Conservation (phyloP, 1,139 yeast genomes). For the Meyerozyma guilliermondii region DNA sequence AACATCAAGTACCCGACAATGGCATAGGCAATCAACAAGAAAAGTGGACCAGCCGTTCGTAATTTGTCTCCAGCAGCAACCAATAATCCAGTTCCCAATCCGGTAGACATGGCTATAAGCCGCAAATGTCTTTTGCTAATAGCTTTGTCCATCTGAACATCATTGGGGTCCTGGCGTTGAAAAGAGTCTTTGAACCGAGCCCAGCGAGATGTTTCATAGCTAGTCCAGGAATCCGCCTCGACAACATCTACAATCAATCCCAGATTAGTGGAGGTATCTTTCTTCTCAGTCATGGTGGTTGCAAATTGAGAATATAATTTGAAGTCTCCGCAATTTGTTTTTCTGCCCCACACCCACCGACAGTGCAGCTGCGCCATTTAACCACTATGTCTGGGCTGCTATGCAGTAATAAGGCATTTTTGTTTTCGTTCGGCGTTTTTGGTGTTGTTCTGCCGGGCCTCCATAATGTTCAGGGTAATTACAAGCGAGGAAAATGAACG, state of each 20-base stretch:
- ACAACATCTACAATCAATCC: not conserved
- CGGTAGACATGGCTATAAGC: conserved; percentile 30
- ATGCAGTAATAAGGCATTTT: not conserved
- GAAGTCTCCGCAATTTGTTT: not conserved
- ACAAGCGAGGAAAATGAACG: not conserved
- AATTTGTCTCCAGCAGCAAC: conserved; percentile 33
- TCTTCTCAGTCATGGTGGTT: not conserved
- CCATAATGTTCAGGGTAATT: no score
- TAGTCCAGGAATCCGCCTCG: not conserved
- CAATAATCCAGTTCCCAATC: conserved; percentile 34
- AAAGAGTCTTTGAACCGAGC: not conserved
- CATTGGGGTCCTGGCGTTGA: not conserved
- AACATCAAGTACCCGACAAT: conserved; percentile 31
- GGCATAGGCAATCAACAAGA: conserved; percentile 28
- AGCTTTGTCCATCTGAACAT: not conserved
- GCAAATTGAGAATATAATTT: not conserved
- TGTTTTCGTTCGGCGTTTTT: not conserved
- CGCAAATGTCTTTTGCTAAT: conserved; percentile 19
- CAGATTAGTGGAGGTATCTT: not conserved
- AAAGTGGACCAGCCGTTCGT: conserved; percentile 30
- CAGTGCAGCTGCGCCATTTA: not conserved
- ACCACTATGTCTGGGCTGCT: not conserved
- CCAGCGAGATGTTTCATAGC: not conserved
- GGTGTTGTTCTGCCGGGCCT: no score
- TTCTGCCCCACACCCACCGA: not conserved